Conservation (phyloP, 2,329 filamentous ascomycete species). For the Alternaria tenuissima region DNA sequence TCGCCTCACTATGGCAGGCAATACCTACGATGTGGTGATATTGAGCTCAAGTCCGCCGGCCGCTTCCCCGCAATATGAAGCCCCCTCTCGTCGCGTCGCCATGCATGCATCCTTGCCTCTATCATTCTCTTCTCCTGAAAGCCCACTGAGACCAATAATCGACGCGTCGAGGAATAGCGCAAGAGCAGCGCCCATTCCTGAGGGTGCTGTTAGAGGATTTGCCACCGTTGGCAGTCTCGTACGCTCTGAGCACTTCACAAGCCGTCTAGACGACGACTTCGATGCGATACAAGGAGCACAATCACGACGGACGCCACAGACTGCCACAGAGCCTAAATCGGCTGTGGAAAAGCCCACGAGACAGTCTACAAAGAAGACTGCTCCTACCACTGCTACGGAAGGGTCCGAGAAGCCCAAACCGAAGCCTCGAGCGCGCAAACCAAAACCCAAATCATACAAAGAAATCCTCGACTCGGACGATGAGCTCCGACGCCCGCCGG, state of each 20-base stretch:
- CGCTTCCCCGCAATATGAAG: conserved; percentile 30
- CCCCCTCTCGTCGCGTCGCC: conserved; percentile 40
- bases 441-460: conserved; percentile 36
- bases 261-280: conserved; percentile 24
- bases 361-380: conserved; percentile 19
- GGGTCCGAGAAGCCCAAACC: conserved; percentile 28
- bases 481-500: conserved; percentile 21
- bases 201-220: conserved; percentile 40
- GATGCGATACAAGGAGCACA: conserved; percentile 13
- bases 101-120: conserved; percentile 35
- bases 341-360: conserved; percentile 29
- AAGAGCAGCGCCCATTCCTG: conserved; percentile 37
- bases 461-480: conserved; percentile 24
- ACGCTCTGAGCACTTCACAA: conserved; percentile 38
- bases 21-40: conserved; percentile 35
- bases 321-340: background rate
- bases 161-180: conserved; percentile 42
- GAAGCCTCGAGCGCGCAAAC: conserved; percentile 38
- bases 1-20: conserved; percentile 37
- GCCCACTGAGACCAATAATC: conserved; percentile 20
- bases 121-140: conserved; percentile 32
- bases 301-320: conserved; percentile 6
- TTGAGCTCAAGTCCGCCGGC: conserved; percentile 47
- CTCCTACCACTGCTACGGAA: conserved; percentile 3
- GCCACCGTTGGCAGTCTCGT: conserved; percentile 46